Evolutionary conservation across 805 yeast genomes (phyloP).

Genomic region (Kodamaea jinghongensis): DNA sequence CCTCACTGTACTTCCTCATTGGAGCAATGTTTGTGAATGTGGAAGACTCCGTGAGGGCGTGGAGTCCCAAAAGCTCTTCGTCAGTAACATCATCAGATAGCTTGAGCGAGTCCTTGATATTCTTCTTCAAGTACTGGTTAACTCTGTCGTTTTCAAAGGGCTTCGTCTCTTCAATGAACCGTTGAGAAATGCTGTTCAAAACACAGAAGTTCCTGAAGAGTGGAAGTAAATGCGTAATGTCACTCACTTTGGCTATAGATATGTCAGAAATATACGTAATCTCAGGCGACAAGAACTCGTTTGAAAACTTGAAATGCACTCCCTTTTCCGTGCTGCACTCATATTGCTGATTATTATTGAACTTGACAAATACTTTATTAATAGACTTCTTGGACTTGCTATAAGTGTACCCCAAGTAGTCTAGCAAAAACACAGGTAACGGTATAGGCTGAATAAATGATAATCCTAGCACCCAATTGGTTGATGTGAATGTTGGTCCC

Average conservation of each 20-base stretch:
- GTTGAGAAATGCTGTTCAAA: slow-evolving; percentile 20
- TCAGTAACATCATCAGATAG: slow-evolving; percentile 36
- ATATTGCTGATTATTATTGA: slow-evolving; percentile 9
- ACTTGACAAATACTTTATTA: slow-evolving; percentile 7
- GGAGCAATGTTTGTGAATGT: slow-evolving; percentile 12
- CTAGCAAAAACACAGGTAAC: slow-evolving; percentile 28
- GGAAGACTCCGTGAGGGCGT: slow-evolving; percentile 25
- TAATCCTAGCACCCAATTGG: slow-evolving; percentile 27
- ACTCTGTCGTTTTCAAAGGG: slow-evolving; percentile 13
- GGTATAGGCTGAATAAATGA: slow-evolving; percentile 24
- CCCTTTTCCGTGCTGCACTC: slow-evolving; percentile 4
- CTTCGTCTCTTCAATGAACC: slow-evolving; percentile 1
- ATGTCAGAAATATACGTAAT: slow-evolving; percentile 23
- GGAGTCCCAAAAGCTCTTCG: slow-evolving; percentile 37
- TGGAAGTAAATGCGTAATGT: slow-evolving; percentile 25
- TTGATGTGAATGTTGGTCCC: slow-evolving; percentile 7
- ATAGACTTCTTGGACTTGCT: slow-evolving; percentile 3
- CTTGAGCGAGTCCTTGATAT: slow-evolving; percentile 33
- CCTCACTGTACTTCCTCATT: slow-evolving; percentile 13
- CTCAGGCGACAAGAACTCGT: slow-evolving; percentile 14
- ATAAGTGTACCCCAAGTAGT: slow-evolving; percentile 26
- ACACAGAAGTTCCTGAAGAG: slow-evolving; percentile 31
- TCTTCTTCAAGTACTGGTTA: slow-evolving; percentile 24
- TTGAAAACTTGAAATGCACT: slow-evolving; percentile 3
- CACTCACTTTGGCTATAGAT: slow-evolving; percentile 21